Evolutionary conservation across 129 eudicot genomes (phyloP).

Genomic region (Saussurea involucrata): DNA sequence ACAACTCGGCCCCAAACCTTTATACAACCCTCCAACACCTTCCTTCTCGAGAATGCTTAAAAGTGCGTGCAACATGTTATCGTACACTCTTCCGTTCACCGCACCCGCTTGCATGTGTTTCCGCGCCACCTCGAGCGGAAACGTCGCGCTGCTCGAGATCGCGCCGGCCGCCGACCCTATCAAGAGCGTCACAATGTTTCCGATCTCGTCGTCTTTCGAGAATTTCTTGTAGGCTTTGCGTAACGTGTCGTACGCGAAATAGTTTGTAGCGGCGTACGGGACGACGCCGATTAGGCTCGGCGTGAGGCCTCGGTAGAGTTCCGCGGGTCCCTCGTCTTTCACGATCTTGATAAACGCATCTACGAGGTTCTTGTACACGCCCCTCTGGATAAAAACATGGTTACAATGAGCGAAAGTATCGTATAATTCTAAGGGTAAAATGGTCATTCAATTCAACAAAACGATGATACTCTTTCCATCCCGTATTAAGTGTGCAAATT

Average conservation of each 20-base stretch:
- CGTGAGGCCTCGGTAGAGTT: slow-evolving; percentile 85
- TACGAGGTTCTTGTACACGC: slow-evolving; percentile 60
- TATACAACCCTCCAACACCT: slow-evolving; percentile 70
- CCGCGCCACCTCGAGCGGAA: slow-evolving; percentile 93
- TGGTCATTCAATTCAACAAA: no score
- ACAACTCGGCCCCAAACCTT: slow-evolving; percentile 90
- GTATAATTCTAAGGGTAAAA: not conserved
- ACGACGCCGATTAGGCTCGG: slow-evolving; percentile 84
- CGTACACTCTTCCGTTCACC: slow-evolving; percentile 70
- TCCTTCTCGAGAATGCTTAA: slow-evolving; percentile 67
- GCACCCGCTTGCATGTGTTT: slow-evolving; percentile 97
- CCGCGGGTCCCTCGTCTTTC: slow-evolving; percentile 73
- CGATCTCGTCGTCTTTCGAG: slow-evolving; percentile 61
- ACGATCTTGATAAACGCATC: slow-evolving; percentile 80
- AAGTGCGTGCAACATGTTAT: slow-evolving; percentile 78
- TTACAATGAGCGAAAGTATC: not conserved
- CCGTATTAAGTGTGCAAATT: no score
- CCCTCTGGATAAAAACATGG: slow-evolving; percentile 44
- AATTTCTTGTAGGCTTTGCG: slow-evolving; percentile 61
- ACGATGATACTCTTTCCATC: no score
- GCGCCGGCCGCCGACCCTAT: slow-evolving; percentile 96
- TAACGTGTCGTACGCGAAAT: slow-evolving; percentile 84
- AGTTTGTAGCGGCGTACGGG: slow-evolving; percentile 86
- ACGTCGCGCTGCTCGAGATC: slow-evolving; percentile 83
- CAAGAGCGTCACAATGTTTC: slow-evolving; percentile 72